These are phyloP conservation scores for Geranium incanum DNA, from an alignment of 441 rosid genomes.

Conservation along the genomic window DNA sequence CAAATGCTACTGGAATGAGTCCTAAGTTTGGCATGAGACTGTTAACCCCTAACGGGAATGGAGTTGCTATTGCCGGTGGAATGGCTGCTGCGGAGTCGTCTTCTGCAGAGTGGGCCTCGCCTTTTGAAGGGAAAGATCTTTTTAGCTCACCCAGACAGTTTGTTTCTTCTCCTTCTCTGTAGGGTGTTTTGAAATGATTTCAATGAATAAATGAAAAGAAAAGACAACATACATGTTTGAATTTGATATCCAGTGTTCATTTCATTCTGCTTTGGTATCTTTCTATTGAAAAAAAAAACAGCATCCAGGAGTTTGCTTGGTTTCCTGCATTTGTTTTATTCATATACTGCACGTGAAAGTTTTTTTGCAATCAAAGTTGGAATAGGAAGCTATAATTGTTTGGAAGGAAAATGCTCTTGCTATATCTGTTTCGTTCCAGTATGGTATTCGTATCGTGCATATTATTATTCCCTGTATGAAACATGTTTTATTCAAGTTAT, in stretches of 20 bases:
- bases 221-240: slow-evolving; percentile 26
- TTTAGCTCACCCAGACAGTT: slow-evolving; percentile 75
- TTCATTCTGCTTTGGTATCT: slow-evolving; percentile 11
- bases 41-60: slow-evolving; percentile 31
- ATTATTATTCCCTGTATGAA: too few species aligned
- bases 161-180: slow-evolving; percentile 74
- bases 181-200: slow-evolving; percentile 26
- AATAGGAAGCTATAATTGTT: too few species aligned
- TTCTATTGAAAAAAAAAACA: background rate
- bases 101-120: slow-evolving; percentile 70
- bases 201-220: slow-evolving; percentile 26
- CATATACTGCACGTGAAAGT: background rate
- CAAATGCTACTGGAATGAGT: slow-evolving; percentile 23
- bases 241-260: slow-evolving; percentile 18
- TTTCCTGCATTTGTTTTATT: background rate
- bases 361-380: too few species aligned
- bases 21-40: slow-evolving; percentile 40
- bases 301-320: background rate
- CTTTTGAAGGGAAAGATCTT: slow-evolving; percentile 77
- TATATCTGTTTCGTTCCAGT: too few species aligned
- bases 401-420: too few species aligned
- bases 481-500: too few species aligned
- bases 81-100: slow-evolving; percentile 30
- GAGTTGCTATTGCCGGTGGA: slow-evolving; percentile 33
- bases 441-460: too few species aligned